These are phyloP conservation scores for Amauroascus niger DNA, from an alignment of 2,329 filamentous ascomycete species.

Conservation along the genomic window DNA sequence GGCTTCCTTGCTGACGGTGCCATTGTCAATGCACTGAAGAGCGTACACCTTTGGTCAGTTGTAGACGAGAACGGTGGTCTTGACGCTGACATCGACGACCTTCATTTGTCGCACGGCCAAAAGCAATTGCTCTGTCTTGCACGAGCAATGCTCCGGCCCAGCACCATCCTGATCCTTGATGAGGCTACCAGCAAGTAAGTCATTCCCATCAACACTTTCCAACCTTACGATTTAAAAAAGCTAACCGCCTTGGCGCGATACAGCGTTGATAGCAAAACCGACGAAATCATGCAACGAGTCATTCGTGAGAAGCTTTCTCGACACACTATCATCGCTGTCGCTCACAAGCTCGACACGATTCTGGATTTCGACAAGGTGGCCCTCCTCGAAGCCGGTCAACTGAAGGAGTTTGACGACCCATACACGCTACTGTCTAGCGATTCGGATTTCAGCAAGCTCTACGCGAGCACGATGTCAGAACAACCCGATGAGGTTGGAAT, in stretches of 20 bases:
- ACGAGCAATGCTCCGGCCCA: conserved; percentile 45
- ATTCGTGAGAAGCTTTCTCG: conserved; percentile 45
- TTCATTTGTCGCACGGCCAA: conserved; percentile 50
- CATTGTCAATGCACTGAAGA: conserved; percentile 31
- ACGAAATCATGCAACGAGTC: conserved; percentile 48
- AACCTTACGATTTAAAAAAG: background rate
- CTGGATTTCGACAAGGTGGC: conserved; percentile 34
- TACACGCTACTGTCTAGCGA: conserved; percentile 24
- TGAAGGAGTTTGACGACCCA: conserved; percentile 31
- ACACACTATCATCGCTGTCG: conserved; percentile 52
- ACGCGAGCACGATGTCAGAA: conserved; percentile 20
- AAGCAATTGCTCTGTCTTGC: conserved; percentile 56
- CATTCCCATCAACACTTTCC: no score
- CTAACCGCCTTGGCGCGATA: background rate
- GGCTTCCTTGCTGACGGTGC: conserved; percentile 25
- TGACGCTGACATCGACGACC: conserved; percentile 38
- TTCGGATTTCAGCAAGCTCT: conserved; percentile 32
- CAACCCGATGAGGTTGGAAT: conserved; percentile 14
- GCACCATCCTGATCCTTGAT: conserved; percentile 38
- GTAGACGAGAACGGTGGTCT: conserved; percentile 34
- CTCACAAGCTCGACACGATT: conserved; percentile 45
- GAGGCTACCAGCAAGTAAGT: conserved; percentile 36
- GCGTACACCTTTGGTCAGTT: conserved; percentile 31
- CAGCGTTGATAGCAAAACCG: conserved; percentile 50
- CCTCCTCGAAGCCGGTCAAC: conserved; percentile 29